These are phyloP conservation scores for Parastagonospora avenae DNA, from an alignment of 2,329 filamentous ascomycete genomes.

Conservation along the genomic window DNA sequence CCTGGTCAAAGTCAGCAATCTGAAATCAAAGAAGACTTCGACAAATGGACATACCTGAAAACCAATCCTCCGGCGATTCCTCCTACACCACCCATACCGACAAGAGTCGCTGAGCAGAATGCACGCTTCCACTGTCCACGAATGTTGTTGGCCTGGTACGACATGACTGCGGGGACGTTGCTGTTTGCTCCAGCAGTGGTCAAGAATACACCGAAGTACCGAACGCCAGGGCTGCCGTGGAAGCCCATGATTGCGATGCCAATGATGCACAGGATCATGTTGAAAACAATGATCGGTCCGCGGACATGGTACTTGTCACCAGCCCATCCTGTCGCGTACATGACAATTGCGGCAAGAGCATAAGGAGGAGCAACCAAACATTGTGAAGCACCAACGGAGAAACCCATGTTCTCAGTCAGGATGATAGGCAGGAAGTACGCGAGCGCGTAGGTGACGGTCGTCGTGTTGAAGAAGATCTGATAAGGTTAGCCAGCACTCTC, in stretches of 20 bases:
- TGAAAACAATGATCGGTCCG: slow-evolving; percentile 69
- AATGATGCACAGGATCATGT: slow-evolving; percentile 69
- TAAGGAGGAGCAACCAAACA: slow-evolving; percentile 66
- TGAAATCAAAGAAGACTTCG: neutral
- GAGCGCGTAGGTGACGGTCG: slow-evolving; percentile 75
- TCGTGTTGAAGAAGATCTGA: slow-evolving; percentile 64
- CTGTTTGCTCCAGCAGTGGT: slow-evolving; percentile 77
- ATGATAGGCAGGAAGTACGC: slow-evolving; percentile 82
- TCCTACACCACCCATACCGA: slow-evolving; percentile 77
- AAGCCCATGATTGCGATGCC: slow-evolving; percentile 77
- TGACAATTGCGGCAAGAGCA: slow-evolving; percentile 43
- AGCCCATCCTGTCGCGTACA: slow-evolving; percentile 62
- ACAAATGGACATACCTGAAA: slow-evolving; percentile 56
- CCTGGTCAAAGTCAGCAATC: slow-evolving; percentile 4
- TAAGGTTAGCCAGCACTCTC: slow-evolving; percentile 13
- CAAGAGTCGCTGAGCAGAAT: slow-evolving; percentile 75
- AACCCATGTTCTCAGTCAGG: slow-evolving; percentile 66
- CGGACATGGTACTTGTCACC: slow-evolving; percentile 71
- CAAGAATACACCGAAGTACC: slow-evolving; percentile 76
- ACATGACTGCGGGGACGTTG: slow-evolving; percentile 75
- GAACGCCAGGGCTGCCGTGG: slow-evolving; percentile 58
- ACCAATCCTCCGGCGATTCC: slow-evolving; percentile 77
- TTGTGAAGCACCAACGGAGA: slow-evolving; percentile 66
- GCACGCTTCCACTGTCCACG: slow-evolving; percentile 88
- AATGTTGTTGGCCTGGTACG: slow-evolving; percentile 87